phyloP scores from a whole-genome alignment of 306 rosid species.

The Trifolium repens region DNA sequence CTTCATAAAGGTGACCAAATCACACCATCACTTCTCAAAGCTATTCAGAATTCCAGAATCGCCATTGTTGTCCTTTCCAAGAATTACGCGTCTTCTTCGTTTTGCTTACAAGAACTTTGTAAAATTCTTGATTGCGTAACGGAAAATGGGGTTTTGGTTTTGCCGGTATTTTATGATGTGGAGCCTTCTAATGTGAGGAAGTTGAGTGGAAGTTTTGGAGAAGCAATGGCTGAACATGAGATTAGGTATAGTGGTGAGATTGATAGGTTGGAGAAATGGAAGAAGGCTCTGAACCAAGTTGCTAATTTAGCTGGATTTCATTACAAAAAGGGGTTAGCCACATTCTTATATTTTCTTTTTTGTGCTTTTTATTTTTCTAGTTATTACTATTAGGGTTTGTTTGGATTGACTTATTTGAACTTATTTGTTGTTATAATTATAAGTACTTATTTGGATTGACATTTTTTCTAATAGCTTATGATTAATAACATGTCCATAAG shows the following conservation, averaged over 20 bases:
- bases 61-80: neutral
- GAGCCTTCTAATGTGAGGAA: neutral
- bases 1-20: neutral
- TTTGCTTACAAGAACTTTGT: neutral
- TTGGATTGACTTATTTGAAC: neutral
- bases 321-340: neutral
- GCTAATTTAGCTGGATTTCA: constrained; percentile 2
- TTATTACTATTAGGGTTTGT: too few relatives aligned
- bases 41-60: neutral
- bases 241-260: neutral
- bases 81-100: neutral
- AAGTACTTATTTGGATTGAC: too few relatives aligned
- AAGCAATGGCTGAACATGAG: neutral
- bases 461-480: too few relatives aligned
- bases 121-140: neutral
- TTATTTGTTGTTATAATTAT: too few relatives aligned
- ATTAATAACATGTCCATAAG: too few relatives aligned
- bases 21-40: neutral
- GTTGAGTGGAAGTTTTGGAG: neutral
- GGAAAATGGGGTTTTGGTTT: neutral
- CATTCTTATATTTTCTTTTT: neutral
- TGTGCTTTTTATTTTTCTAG: neutral
- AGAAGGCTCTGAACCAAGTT: neutral
- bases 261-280: constrained; percentile 3
- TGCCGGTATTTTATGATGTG: neutral